A percentile compares a stretch with the other conserved stretches of the same genome.
Evolutionary conservation across 2,329 filamentous ascomycete species (phyloP).

Genomic region (Phyllosticta citribraziliensis): DNA sequence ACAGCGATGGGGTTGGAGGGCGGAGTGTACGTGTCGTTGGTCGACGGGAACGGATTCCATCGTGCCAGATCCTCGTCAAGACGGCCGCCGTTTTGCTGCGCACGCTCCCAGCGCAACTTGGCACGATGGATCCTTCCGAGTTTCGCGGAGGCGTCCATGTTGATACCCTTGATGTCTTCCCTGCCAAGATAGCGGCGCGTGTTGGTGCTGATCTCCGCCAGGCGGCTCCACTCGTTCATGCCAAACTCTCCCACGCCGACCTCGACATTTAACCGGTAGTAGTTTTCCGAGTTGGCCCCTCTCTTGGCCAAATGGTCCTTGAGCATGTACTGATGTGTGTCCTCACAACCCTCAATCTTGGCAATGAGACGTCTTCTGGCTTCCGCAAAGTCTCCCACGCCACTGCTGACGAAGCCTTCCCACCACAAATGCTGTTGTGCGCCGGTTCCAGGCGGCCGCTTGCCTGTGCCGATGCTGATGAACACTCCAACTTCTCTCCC

Average conservation of each 20-base stretch:
- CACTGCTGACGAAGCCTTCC: slow-evolving; percentile 66
- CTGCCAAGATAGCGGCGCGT: slow-evolving; percentile 75
- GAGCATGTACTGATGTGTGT: slow-evolving; percentile 78
- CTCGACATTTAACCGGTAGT: slow-evolving; percentile 94
- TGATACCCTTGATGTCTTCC: slow-evolving; percentile 65
- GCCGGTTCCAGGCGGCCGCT: slow-evolving; percentile 63
- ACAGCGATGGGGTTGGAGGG: slow-evolving; percentile 42
- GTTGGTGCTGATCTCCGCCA: slow-evolving; percentile 91
- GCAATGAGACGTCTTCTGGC: slow-evolving; percentile 72
- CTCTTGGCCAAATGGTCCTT: slow-evolving; percentile 67
- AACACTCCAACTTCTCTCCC: slow-evolving; percentile 88
- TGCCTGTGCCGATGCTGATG: slow-evolving; percentile 88
- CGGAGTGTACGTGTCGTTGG: slow-evolving; percentile 28
- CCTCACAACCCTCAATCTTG: slow-evolving; percentile 94
- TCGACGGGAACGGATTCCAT: slow-evolving; percentile 13
- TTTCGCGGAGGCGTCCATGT: slow-evolving; percentile 65
- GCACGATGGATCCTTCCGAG: slow-evolving; percentile 74
- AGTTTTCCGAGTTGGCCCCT: slow-evolving; percentile 77
- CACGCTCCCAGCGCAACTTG: slow-evolving; percentile 55
- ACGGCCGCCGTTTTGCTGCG: slow-evolving; percentile 21
- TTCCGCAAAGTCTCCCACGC: slow-evolving; percentile 80
- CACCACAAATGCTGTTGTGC: slow-evolving; percentile 71
- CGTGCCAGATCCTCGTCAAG: not conserved
- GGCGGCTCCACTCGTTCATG: slow-evolving; percentile 94
- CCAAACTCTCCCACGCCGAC: slow-evolving; percentile 93